Evolutionary conservation across 192 early-diverging fungal species (phyloP).

Genomic region (Entomortierella beljakovae): DNA sequence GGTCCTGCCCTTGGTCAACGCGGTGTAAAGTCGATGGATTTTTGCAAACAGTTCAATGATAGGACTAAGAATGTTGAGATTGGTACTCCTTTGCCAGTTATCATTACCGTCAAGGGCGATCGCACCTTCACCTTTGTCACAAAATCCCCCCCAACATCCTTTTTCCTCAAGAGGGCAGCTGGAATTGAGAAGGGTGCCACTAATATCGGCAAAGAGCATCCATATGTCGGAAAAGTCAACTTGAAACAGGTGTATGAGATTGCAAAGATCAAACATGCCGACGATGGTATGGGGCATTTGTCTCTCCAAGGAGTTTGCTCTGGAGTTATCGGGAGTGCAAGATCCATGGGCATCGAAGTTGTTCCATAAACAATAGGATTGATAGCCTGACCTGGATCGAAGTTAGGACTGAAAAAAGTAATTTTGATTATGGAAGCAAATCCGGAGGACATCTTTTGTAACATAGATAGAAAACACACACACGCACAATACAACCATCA

Average conservation of each 20-base stretch:
- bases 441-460: constrained; percentile 11
- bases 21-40: constrained; percentile 98
- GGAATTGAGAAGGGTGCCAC: constrained; percentile 88
- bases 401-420: not conserved
- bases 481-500: not conserved
- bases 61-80: constrained; percentile 85
- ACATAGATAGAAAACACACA: constrained; percentile 5
- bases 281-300: constrained; percentile 80
- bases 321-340: constrained; percentile 81
- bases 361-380: constrained; percentile 65
- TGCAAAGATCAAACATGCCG: constrained; percentile 88
- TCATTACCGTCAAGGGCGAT: constrained; percentile 91
- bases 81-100: constrained; percentile 86
- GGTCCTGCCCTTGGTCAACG: constrained; percentile 96
- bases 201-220: constrained; percentile 77
- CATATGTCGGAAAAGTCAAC: constrained; percentile 79
- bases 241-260: constrained; percentile 97
- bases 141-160: constrained; percentile 89
- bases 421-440: not conserved
- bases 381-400: not conserved
- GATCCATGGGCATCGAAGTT: constrained; percentile 87
- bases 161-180: constrained; percentile 88
- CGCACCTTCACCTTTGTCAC: constrained; percentile 91
- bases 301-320: constrained; percentile 76
- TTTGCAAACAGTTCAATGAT: constrained; percentile 99